These are phyloP conservation scores for Rhodofomes roseus DNA, from an alignment of 1,284 basidiomycete genomes.

Conservation along the genomic window DNA sequence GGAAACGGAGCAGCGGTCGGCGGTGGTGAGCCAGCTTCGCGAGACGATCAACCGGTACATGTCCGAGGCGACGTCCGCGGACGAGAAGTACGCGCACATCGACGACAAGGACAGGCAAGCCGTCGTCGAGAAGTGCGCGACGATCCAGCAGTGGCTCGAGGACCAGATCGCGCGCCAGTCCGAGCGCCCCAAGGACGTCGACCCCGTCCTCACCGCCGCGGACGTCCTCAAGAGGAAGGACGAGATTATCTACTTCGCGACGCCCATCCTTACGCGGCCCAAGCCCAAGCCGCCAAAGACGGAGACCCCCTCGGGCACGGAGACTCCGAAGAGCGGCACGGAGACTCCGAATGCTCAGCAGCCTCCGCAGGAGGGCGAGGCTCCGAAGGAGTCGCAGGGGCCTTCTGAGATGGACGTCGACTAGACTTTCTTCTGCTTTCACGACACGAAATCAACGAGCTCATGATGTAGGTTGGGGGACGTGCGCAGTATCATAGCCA, in stretches of 20 bases:
- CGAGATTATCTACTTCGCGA: conserved; percentile 82
- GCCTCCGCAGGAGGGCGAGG: conserved; percentile 35
- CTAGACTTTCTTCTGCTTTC: not conserved
- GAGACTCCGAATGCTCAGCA: conserved; percentile 54
- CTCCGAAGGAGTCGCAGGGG: conserved; percentile 8
- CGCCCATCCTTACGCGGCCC: conserved; percentile 81
- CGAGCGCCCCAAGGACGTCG: conserved; percentile 83
- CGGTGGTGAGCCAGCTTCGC: conserved; percentile 69
- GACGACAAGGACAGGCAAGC: conserved; percentile 81
- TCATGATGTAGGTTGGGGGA: conserved; percentile 1
- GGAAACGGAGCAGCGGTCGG: conserved; percentile 78
- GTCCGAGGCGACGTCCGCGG: conserved; percentile 72
- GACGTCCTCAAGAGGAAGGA: conserved; percentile 89
- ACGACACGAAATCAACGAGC: not conserved
- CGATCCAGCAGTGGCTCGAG: conserved; percentile 89
- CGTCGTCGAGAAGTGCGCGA: conserved; percentile 79
- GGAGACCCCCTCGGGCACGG: conserved; percentile 46
- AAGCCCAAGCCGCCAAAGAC: conserved; percentile 79
- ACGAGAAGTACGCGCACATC: conserved; percentile 87
- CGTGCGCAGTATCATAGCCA: conserved; percentile 10
- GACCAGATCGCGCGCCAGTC: conserved; percentile 83
- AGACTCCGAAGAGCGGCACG: conserved; percentile 61
- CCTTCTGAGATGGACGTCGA: conserved; percentile 10
- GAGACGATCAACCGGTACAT: conserved; percentile 85
- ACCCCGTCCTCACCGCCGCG: conserved; percentile 74